These are phyloP conservation scores for Apiospora malaysiana DNA, from an alignment of 2,329 filamentous ascomycete genomes.

Conservation along the genomic window DNA sequence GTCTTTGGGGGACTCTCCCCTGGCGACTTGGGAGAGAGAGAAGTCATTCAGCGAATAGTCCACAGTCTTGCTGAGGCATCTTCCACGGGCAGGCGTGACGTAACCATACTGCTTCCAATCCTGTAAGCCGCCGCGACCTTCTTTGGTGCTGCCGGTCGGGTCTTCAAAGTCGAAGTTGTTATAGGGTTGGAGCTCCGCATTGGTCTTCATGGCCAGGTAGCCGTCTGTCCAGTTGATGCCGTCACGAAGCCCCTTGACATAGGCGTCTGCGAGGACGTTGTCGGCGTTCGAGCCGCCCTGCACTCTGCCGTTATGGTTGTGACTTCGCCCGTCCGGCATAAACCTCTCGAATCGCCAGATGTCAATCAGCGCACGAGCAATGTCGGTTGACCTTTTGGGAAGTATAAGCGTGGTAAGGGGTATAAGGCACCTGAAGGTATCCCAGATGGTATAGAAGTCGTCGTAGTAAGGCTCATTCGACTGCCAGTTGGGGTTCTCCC, in stretches of 20 bases:
- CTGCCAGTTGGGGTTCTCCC: slow-evolving; percentile 73
- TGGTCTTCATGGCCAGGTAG: slow-evolving; percentile 55
- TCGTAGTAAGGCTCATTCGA: slow-evolving; percentile 75
- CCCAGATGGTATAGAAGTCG: slow-evolving; percentile 62
- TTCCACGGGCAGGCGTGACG: slow-evolving; percentile 72
- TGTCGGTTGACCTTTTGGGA: slow-evolving; percentile 65
- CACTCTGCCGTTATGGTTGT: slow-evolving; percentile 62
- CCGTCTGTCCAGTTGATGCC: slow-evolving; percentile 69
- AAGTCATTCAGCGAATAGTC: slow-evolving; percentile 84
- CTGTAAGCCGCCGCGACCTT: slow-evolving; percentile 72
- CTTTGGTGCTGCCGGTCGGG: slow-evolving; percentile 71
- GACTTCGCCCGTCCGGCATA: slow-evolving; percentile 76
- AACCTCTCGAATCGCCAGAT: slow-evolving; percentile 74
- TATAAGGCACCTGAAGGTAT: slow-evolving; percentile 71
- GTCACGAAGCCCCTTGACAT: slow-evolving; percentile 65
- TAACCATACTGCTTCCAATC: slow-evolving; percentile 76
- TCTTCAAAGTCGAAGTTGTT: slow-evolving; percentile 77
- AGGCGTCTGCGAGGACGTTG: slow-evolving; percentile 70
- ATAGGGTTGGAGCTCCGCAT: slow-evolving; percentile 73
- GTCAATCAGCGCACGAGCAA: slow-evolving; percentile 74
- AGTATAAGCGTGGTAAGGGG: slow-evolving; percentile 73
- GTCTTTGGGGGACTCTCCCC: slow-evolving; percentile 55
- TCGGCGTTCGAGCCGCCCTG: slow-evolving; percentile 78
- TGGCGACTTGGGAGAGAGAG: slow-evolving; percentile 68
- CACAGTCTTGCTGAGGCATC: slow-evolving; percentile 69